phyloP scores from a whole-genome alignment of 2,329 filamentous ascomycete genomes.

The Colletotrichum nymphaeae region DNA sequence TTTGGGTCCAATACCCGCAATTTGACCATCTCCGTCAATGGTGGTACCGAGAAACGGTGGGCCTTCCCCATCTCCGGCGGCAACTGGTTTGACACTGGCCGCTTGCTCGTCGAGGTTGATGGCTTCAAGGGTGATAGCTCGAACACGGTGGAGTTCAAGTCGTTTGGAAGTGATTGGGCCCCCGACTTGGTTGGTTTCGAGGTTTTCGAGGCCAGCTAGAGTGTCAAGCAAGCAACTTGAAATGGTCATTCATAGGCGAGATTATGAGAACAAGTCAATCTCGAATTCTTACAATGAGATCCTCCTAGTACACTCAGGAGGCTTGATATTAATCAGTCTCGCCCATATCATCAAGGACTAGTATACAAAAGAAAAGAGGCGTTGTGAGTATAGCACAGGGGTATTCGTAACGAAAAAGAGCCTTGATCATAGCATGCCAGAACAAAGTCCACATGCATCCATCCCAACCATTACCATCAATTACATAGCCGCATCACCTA shows the following conservation, averaged over 20 bases:
- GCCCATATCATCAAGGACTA: not conserved
- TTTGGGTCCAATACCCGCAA: conserved; percentile 61
- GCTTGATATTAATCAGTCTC: not conserved
- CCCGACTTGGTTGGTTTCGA: conserved; percentile 58
- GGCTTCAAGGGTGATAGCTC: conserved; percentile 55
- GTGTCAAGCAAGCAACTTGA: rapidly evolving
- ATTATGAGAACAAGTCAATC: not conserved
- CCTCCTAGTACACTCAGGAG: too few species aligned
- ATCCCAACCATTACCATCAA: not conserved
- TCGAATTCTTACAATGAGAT: not conserved
- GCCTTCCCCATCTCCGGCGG: conserved; percentile 62
- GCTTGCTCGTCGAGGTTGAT: conserved; percentile 55
- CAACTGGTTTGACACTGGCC: conserved; percentile 62
- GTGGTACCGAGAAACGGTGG: conserved; percentile 52
- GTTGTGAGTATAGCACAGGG: conserved; percentile 9
- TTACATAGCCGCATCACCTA: too few species aligned
- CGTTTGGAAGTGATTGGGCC: conserved; percentile 41
- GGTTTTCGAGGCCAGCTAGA: conserved; percentile 12
- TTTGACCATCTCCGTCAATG: conserved; percentile 61
- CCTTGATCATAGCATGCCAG: not conserved
- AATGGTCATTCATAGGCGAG: not conserved
- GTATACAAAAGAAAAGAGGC: not conserved
- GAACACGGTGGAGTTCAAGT: conserved; percentile 50
- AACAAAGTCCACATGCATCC: not conserved
- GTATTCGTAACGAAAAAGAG: conserved; percentile 19